Percentiles rank a stretch among this genome's conserved stretches.
phyloP scores from a whole-genome alignment of 257 asterid genomes.

The Forsythia suspensa region DNA sequence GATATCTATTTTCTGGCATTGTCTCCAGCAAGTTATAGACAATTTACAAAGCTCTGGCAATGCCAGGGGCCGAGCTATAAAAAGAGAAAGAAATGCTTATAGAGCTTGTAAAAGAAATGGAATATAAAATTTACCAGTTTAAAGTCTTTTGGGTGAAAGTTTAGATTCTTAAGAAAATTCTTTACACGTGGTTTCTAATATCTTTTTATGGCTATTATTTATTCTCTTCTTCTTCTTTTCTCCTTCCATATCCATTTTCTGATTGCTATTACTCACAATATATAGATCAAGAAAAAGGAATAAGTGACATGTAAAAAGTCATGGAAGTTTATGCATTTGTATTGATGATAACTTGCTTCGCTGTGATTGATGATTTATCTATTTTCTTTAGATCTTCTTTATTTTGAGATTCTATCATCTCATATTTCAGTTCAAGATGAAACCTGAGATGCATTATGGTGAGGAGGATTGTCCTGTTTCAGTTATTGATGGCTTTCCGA shows the following conservation, averaged over 20 bases:
- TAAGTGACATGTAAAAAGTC: background rate
- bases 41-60: background rate
- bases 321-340: conserved; percentile 10
- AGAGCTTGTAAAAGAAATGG: background rate
- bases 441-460: conserved; percentile 91
- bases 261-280: too few species aligned
- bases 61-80: too few species aligned
- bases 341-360: background rate
- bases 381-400: background rate
- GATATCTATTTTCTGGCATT: background rate
- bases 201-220: too few species aligned
- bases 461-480: conserved; percentile 87
- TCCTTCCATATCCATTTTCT: too few species aligned
- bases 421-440: conserved; percentile 81
- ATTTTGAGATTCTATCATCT: conserved; percentile 22
- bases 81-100: background rate
- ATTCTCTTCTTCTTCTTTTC: too few species aligned
- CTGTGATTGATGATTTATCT: background rate
- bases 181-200: too few species aligned
- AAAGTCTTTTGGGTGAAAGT: background rate
- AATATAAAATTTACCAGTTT: too few species aligned
- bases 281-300: background rate
- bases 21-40: background rate
- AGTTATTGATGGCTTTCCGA: conserved; percentile 77
- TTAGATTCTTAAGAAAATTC: background rate